A percentile compares a stretch with the other conserved stretches of the same genome.
Evolutionary conservation across 371 early-diverging fungal species (phyloP).

Genomic region (Actinomucor elegans): DNA sequence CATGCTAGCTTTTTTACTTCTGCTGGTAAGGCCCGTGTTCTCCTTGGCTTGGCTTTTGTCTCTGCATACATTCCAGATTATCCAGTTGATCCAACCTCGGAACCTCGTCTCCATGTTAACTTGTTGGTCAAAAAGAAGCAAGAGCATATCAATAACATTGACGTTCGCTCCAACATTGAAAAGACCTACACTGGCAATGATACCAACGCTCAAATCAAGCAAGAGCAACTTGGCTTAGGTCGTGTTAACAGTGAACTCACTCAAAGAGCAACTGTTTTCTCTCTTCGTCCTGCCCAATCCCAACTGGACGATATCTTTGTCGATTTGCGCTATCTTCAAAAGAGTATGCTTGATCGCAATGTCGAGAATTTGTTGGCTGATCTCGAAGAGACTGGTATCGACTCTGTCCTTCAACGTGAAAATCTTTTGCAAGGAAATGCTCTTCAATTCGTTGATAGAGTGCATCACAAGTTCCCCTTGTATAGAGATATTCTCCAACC

Average conservation of each 20-base stretch:
- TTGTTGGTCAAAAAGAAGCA: constrained; percentile 50
- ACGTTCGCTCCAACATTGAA: constrained; percentile 61
- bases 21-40: constrained; percentile 58
- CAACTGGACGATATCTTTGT: constrained; percentile 74
- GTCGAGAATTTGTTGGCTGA: constrained; percentile 45
- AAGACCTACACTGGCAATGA: constrained; percentile 56
- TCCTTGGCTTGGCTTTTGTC: constrained; percentile 60
- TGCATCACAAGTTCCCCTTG: constrained; percentile 55
- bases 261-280: constrained; percentile 46
- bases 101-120: constrained; percentile 63
- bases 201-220: constrained; percentile 46
- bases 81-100: constrained; percentile 77
- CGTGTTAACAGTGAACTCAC: constrained; percentile 33
- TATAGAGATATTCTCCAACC: constrained; percentile 84
- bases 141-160: constrained; percentile 43
- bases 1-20: constrained; percentile 15
- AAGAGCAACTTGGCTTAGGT: constrained; percentile 19
- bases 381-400: constrained; percentile 32
- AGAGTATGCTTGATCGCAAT: constrained; percentile 61
- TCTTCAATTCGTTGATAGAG: constrained; percentile 66
- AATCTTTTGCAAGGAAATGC: constrained; percentile 72
- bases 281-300: constrained; percentile 70
- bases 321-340: constrained; percentile 72
- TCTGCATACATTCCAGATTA: constrained; percentile 72
- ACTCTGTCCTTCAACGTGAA: constrained; percentile 55